Base-by-base conservation (phyloP, 345 rosid species). In the Heritiera littoralis region DNA sequence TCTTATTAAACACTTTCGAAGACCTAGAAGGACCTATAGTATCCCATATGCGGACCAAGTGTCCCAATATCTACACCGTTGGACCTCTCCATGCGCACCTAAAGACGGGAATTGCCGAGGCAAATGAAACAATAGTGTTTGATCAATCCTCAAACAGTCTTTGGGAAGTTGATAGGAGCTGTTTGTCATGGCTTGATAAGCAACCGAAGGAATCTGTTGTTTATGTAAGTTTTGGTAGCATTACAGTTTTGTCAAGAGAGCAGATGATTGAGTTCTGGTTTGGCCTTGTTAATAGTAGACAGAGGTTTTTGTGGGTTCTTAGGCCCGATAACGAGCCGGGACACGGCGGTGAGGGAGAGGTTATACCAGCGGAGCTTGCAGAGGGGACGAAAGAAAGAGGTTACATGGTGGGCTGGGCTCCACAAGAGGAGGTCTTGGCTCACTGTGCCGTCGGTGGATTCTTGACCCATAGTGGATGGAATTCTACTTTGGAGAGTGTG, bases 391-490 rank as follows among this genome's bases (percentile, higher is more conserved):
- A 84, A 9, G 85, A 81, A 20, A 79, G 77, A 40, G 89, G 90
- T 3, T 86, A 81, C 74, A 81, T 87, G 40, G 89, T 83, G 60
- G 75, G 46, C 11, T 89, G 90, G 92, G 85, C 85, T 0, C 90
- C 90, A 0, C 89, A 87, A 17, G 76, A 81, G 75, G 85, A 85
- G 12, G 88, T 86, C 11, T 75, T 88, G 79, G 80, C 80, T 6
- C 98, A 93, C 80, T 35, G 20, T 7, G 88, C 98, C 0, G 23
- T 87, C 0, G 92, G 90, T 8, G 93, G 90, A 30, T 91, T 94
- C 58, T 76, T 90, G 56, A 92, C 97, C 0, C 97, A 92, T 40
- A 83, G 87, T 58, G 94, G 97, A 9, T 89, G 97, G 97, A 94
- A 94, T 84, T 94, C 97, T 1, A 92, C 93, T 0, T 10, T 93